Conservation (phyloP, 495 filamentous ascomycete genomes). For the Bacidia rubella region DNA sequence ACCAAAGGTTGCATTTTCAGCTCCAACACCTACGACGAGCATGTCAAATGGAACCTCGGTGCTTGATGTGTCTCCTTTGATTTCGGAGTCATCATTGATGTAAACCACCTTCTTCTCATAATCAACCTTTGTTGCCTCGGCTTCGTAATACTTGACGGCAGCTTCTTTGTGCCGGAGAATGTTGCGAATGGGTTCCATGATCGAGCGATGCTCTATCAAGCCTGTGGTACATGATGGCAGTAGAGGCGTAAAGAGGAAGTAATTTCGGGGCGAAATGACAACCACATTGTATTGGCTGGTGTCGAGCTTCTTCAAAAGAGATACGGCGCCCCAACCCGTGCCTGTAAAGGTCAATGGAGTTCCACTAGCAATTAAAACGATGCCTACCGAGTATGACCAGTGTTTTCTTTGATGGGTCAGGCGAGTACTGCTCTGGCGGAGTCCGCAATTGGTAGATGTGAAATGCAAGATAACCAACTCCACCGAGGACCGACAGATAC, state of each 20-base stretch:
- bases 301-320: conserved; percentile 94
- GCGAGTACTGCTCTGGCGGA: conserved; percentile 64
- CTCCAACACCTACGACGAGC: conserved; percentile 92
- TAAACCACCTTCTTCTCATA: conserved; percentile 74
- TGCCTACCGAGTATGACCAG: conserved; percentile 82
- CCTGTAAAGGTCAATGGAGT: conserved; percentile 35
- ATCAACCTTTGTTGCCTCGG: conserved; percentile 93
- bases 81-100: conserved; percentile 83
- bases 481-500: conserved; percentile 53
- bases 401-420: conserved; percentile 89
- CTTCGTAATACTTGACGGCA: conserved; percentile 91
- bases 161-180: conserved; percentile 88
- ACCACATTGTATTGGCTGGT: conserved; percentile 97
- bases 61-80: conserved; percentile 68
- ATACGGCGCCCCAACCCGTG: conserved; percentile 93
- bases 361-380: not conserved
- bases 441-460: conserved; percentile 68
- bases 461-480: conserved; percentile 59
- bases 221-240: conserved; percentile 94
- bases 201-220: conserved; percentile 94
- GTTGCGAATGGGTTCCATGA: conserved; percentile 97
- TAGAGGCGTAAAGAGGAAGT: conserved; percentile 98
- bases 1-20: conserved; percentile 97
- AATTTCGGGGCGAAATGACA: conserved; percentile 90
- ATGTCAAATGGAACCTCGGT: conserved; percentile 96